Percentiles rank a stretch among this genome's conserved stretches.
These are phyloP conservation scores for Lachnellula arida DNA, from an alignment of 2,329 filamentous ascomycete species.

Conservation along the genomic window DNA sequence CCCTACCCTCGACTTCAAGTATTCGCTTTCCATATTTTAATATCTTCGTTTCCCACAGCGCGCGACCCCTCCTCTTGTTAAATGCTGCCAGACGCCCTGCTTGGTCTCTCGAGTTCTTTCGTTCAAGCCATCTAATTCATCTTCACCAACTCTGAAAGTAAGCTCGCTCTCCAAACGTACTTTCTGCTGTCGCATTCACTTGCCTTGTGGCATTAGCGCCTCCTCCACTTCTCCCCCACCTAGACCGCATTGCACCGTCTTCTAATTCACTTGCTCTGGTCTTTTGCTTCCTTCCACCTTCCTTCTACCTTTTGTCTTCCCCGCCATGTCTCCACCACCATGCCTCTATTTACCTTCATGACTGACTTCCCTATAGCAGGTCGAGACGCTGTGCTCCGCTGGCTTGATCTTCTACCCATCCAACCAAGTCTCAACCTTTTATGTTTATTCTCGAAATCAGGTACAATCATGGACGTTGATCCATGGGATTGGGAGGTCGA, in stretches of 20 bases:
- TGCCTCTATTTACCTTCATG: constrained; percentile 6
- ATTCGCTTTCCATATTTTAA: too few species aligned
- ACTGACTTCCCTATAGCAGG: constrained; percentile 15
- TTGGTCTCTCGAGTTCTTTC: too few species aligned
- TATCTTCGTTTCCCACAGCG: too few species aligned
- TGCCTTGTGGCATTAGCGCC: too few species aligned
- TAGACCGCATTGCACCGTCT: not conserved
- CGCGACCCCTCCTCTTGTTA: too few species aligned
- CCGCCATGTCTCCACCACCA: not conserved
- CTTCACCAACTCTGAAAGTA: too few species aligned
- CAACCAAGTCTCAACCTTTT: constrained; percentile 13
- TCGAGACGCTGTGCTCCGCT: constrained; percentile 6
- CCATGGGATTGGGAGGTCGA: constrained; percentile 72
- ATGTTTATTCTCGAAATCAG: constrained; percentile 1
- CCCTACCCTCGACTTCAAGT: not conserved
- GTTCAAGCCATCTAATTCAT: too few species aligned
- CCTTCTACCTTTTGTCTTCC: not conserved
- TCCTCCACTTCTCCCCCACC: too few species aligned
- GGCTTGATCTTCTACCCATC: constrained; percentile 11
- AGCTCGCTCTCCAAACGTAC: too few species aligned
- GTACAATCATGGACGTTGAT: constrained; percentile 46
- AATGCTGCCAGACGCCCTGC: too few species aligned
- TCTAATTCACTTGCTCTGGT: not conserved
- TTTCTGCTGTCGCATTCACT: too few species aligned
- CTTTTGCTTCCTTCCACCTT: not conserved